These are phyloP conservation scores for Pulveroboletus sp. DNA, from an alignment of 768 basidiomycete species.

Conservation along the genomic window DNA sequence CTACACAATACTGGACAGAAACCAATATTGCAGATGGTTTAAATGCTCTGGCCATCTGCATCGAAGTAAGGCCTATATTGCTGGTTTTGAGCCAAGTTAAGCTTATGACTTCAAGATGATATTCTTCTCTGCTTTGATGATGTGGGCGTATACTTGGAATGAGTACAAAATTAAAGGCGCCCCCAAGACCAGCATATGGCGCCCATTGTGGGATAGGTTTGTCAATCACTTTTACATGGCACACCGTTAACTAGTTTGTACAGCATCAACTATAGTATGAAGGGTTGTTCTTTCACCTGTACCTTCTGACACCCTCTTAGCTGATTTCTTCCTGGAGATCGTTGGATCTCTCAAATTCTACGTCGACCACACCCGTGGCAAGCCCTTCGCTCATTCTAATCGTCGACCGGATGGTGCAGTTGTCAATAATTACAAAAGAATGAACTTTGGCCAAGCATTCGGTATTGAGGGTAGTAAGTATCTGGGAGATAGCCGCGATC, in stretches of 20 bases:
- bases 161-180: constrained; percentile 56
- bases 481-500: constrained; percentile 5
- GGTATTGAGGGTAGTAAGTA: constrained; percentile 27
- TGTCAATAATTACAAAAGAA: constrained; percentile 24
- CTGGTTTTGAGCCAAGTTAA: constrained; percentile 4
- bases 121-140: constrained; percentile 70
- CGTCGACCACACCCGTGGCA: constrained; percentile 35
- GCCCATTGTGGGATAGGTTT: constrained; percentile 64
- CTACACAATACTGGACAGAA: constrained; percentile 76
- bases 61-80: constrained; percentile 55
- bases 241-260: constrained; percentile 3
- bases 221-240: constrained; percentile 5
- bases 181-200: constrained; percentile 53
- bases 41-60: constrained; percentile 74
- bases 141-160: constrained; percentile 72
- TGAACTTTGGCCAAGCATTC: constrained; percentile 39
- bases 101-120: constrained; percentile 57
- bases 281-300: neutral
- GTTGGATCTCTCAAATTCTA: constrained; percentile 58
- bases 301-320: constrained; percentile 30
- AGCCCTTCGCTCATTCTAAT: constrained; percentile 21
- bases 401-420: constrained; percentile 16
- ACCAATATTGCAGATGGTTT: constrained; percentile 84
- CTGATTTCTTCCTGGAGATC: constrained; percentile 68
- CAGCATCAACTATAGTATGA: constrained; percentile 46